phyloP scores from a whole-genome alignment of 768 basidiomycete species.

The Daedalea quercina region DNA sequence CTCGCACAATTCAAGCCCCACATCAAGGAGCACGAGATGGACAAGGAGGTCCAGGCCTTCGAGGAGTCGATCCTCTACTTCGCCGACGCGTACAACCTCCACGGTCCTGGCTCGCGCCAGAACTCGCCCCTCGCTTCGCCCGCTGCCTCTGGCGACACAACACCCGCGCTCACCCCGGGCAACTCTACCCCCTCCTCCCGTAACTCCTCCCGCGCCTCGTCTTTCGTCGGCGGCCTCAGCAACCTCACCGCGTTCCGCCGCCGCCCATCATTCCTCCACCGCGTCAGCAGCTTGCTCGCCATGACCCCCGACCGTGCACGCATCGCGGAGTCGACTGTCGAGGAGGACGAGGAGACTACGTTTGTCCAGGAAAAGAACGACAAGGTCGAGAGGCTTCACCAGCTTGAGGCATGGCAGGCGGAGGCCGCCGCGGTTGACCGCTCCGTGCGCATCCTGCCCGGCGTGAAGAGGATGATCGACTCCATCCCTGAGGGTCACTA shows the following conservation, averaged over 20 bases:
- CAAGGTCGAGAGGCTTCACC: slow-evolving; percentile 23
- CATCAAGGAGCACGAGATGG: slow-evolving; percentile 49
- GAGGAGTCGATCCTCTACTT: slow-evolving; percentile 61
- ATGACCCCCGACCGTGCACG: slow-evolving; percentile 27
- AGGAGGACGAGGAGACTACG: slow-evolving; percentile 17
- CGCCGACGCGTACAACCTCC: slow-evolving; percentile 49
- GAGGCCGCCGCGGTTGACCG: slow-evolving; percentile 53
- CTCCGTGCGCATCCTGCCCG: slow-evolving; percentile 65
- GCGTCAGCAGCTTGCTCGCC: slow-evolving; percentile 33
- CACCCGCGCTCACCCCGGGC: slow-evolving; percentile 36
- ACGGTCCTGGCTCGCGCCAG: slow-evolving; percentile 32
- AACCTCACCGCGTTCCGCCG: slow-evolving; percentile 29
- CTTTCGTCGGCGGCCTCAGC: slow-evolving; percentile 25
- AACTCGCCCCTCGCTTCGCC: slow-evolving; percentile 17
- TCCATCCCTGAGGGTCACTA: slow-evolving; percentile 61
- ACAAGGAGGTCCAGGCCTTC: slow-evolving; percentile 50
- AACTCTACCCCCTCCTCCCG: slow-evolving; percentile 38
- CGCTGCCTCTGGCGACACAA: slow-evolving; percentile 28
- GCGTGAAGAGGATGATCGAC: slow-evolving; percentile 57
- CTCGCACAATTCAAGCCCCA: slow-evolving; percentile 54
- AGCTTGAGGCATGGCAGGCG: slow-evolving; percentile 44
- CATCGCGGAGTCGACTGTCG: slow-evolving; percentile 25
- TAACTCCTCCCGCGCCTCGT: slow-evolving; percentile 37
- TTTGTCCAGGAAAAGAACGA: slow-evolving; percentile 9
- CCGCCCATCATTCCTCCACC: slow-evolving; percentile 41